Evolutionary conservation across 306 rosid genomes (phyloP).

Genomic region (Geum urbanum): DNA sequence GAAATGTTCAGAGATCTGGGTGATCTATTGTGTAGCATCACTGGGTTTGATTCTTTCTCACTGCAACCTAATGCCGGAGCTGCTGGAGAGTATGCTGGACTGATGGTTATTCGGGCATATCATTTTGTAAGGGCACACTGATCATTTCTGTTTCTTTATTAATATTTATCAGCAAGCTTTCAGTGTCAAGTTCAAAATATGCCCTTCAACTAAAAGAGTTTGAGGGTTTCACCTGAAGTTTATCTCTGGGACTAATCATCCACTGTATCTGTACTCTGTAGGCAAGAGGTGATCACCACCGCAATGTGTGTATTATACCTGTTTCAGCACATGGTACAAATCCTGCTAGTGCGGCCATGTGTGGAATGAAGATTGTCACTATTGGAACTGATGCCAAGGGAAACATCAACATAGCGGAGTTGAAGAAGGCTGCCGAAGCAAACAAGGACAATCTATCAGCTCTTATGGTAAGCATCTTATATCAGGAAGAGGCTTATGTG

Average conservation of each 20-base stretch:
- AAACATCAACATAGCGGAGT: conserved; percentile 82
- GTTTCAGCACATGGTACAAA: conserved; percentile 99
- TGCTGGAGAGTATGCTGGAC: conserved; percentile 99
- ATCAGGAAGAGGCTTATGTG: conserved; percentile 7
- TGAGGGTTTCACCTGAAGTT: background rate
- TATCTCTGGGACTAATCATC: conserved; percentile 5
- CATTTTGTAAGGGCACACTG: conserved; percentile 55
- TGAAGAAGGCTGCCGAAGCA: conserved; percentile 91
- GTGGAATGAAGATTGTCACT: conserved; percentile 94
- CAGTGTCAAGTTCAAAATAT: background rate
- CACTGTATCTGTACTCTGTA: conserved; percentile 32
- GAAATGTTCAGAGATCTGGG: conserved; percentile 95
- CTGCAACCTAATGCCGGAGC: conserved; percentile 99
- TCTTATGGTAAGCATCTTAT: conserved; percentile 60
- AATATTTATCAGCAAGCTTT: background rate
- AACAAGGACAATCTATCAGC: conserved; percentile 81
- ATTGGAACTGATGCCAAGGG: conserved; percentile 99
- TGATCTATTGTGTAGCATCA: conserved; percentile 69
- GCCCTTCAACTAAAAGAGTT: background rate
- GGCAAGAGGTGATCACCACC: conserved; percentile 96
- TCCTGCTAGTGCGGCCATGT: conserved; percentile 99
- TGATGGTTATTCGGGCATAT: conserved; percentile 99
- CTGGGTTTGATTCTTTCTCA: conserved; percentile 98
- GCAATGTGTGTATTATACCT: conserved; percentile 94
- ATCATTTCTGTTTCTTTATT: conserved; percentile 3